Evolutionary conservation across 306 rosid species (phyloP).

Genomic region (Trifolium repens): DNA sequence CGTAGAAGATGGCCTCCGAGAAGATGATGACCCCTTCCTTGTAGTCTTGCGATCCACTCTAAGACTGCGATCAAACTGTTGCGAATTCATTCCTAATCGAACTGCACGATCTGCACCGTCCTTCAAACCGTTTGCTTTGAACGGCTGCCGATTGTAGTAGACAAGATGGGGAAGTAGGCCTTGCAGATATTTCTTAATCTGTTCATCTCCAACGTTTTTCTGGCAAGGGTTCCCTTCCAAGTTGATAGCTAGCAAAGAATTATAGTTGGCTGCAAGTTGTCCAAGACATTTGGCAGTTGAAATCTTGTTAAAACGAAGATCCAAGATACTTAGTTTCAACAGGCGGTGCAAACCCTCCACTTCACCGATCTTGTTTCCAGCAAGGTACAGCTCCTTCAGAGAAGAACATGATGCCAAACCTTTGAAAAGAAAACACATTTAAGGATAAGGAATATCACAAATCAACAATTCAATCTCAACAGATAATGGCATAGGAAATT

Average conservation of each 20-base stretch:
- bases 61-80: conserved; percentile 72
- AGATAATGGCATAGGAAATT: neutral
- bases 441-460: conserved; percentile 30
- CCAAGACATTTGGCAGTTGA: conserved; percentile 94
- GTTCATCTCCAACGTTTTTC: conserved; percentile 96
- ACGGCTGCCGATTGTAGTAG: conserved; percentile 73
- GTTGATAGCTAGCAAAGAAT: conserved; percentile 84
- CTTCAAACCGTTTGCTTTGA: conserved; percentile 62
- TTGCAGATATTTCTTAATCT: conserved; percentile 82
- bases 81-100: conserved; percentile 65
- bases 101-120: conserved; percentile 71
- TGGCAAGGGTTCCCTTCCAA: conserved; percentile 94
- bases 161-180: conserved; percentile 90
- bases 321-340: conserved; percentile 75
- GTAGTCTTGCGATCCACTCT: conserved; percentile 73
- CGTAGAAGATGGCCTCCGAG: conserved; percentile 52
- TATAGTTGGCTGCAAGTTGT: conserved; percentile 94
- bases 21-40: conserved; percentile 48
- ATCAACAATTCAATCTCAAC: conserved; percentile 28
- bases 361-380: conserved; percentile 95
- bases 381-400: conserved; percentile 88
- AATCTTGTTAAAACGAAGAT: conserved; percentile 85
- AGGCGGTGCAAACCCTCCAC: conserved; percentile 98
- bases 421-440: conserved; percentile 38
- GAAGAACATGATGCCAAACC: conserved; percentile 93